Evolutionary conservation across 345 rosid genomes (phyloP).

Genomic region (Odontarrhena argentea): DNA sequence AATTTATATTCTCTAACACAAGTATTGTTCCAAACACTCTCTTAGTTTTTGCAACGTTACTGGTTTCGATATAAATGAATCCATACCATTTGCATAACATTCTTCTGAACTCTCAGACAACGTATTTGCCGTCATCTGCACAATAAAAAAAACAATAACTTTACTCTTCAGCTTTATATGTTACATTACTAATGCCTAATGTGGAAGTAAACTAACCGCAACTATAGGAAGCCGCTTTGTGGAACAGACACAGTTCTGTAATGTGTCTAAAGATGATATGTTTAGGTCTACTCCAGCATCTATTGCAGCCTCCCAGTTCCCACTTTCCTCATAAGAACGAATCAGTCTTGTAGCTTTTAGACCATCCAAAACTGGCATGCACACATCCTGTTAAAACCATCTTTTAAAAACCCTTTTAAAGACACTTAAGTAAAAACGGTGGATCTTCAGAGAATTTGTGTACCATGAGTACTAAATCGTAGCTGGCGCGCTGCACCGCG

Average conservation of each 20-base stretch:
- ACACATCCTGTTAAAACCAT: constrained; percentile 57
- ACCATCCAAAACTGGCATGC: constrained; percentile 81
- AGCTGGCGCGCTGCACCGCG: constrained; percentile 52
- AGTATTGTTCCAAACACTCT: constrained; percentile 59
- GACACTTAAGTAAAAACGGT: neutral
- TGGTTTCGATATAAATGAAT: constrained; percentile 76
- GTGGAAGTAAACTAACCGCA: constrained; percentile 52
- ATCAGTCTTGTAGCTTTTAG: constrained; percentile 76
- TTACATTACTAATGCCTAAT: neutral
- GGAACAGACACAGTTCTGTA: constrained; percentile 12
- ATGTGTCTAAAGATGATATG: constrained; percentile 34
- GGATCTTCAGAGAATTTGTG: neutral
- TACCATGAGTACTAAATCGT: constrained; percentile 77
- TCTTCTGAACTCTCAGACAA: constrained; percentile 75
- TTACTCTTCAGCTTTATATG: neutral
- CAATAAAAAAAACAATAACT: neutral
- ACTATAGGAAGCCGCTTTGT: constrained; percentile 57
- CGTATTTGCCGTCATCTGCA: constrained; percentile 83
- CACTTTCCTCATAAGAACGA: constrained; percentile 67
- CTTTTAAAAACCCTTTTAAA: neutral
- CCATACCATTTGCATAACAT: constrained; percentile 82
- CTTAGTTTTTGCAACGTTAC: constrained; percentile 65
- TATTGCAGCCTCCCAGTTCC: constrained; percentile 71
- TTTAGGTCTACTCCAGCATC: constrained; percentile 58
- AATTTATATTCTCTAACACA: constrained; percentile 37